A percentile compares a stretch with the other conserved stretches of the same genome.
Evolutionary conservation across 768 basidiomycete genomes (phyloP).

Genomic region (Suillus cothurnatus): DNA sequence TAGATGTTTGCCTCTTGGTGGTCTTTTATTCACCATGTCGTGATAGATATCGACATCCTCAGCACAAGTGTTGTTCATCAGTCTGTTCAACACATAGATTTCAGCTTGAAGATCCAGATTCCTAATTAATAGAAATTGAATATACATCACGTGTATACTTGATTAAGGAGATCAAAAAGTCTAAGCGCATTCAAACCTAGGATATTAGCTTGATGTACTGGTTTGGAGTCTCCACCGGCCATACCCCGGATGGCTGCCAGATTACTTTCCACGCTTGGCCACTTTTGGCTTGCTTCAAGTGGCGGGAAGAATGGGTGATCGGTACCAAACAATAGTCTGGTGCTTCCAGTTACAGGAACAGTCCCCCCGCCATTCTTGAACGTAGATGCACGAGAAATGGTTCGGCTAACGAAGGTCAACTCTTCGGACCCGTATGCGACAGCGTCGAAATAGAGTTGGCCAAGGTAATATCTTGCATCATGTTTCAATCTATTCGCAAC

Average conservation of each 20-base stretch:
- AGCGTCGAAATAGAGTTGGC: conserved; percentile 80
- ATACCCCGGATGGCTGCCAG: conserved; percentile 75
- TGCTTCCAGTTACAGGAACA: conserved; percentile 46
- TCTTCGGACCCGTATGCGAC: conserved; percentile 91
- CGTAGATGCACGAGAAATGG: conserved; percentile 59
- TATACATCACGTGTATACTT: conserved; percentile 16
- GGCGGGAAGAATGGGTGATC: conserved; percentile 95
- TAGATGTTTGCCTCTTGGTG: conserved; percentile 2
- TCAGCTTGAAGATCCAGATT: conserved; percentile 92
- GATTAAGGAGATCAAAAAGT: conserved; percentile 56
- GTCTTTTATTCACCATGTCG: neutral
- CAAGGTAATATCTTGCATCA: conserved; percentile 84
- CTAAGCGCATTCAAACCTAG: conserved; percentile 72
- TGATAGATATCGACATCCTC: conserved; percentile 88
- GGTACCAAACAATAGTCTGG: conserved; percentile 77
- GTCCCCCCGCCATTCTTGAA: conserved; percentile 43
- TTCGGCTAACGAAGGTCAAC: conserved; percentile 73
- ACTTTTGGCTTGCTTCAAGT: conserved; percentile 63
- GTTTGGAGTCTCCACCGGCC: conserved; percentile 46
- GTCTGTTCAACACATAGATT: conserved; percentile 93
- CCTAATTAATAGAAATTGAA: conserved; percentile 37
- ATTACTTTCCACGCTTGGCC: conserved; percentile 87
- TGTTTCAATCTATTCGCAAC: conserved; percentile 75
- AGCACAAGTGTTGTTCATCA: conserved; percentile 92
- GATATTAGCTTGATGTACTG: conserved; percentile 63